A percentile compares a stretch with the other conserved stretches of the same genome.
These are phyloP conservation scores for Aspergillus eucalypticola DNA, from an alignment of 2,329 filamentous ascomycete genomes.

Conservation along the genomic window DNA sequence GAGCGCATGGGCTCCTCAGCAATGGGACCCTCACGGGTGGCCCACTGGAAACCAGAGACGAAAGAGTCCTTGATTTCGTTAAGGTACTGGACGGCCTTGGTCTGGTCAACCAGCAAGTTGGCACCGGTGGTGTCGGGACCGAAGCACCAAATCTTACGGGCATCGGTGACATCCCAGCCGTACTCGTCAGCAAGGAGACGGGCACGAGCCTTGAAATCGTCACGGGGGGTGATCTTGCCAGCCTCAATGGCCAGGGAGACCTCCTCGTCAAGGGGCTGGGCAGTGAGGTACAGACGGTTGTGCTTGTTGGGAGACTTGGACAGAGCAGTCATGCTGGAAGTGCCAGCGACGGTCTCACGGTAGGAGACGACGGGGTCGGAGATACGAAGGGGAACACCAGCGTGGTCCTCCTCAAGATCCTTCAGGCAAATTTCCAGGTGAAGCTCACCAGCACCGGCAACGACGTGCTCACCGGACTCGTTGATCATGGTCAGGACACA, in stretches of 20 bases:
- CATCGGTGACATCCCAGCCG: conserved; percentile 99
- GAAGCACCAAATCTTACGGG: conserved; percentile 99
- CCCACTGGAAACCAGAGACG: conserved; percentile 99
- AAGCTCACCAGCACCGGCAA: conserved; percentile 98
- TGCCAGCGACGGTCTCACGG: conserved; percentile 87
- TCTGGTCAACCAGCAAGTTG: conserved; percentile 99
- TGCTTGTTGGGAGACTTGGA: conserved; percentile 99
- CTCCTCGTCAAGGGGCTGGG: conserved; percentile 88
- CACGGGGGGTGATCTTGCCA: conserved; percentile 90
- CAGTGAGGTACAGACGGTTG: conserved; percentile 98
- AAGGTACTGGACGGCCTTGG: conserved; percentile 99
- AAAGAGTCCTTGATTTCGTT: conserved; percentile 99
- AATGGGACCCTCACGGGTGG: conserved; percentile 93
- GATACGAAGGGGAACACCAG: conserved; percentile 94
- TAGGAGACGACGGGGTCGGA: conserved; percentile 98
- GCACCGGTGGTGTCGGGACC: conserved; percentile 95
- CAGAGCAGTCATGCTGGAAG: conserved; percentile 91
- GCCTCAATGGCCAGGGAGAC: conserved; percentile 84
- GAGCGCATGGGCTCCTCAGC: conserved; percentile 98
- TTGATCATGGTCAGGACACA: conserved; percentile 89
- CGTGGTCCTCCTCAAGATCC: conserved; percentile 99
- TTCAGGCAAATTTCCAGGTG: conserved; percentile 99
- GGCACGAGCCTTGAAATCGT: conserved; percentile 98
- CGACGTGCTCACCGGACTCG: conserved; percentile 96
- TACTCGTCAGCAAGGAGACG: conserved; percentile 94